Percentiles rank a stretch among this genome's conserved stretches.
These are phyloP conservation scores for Flaveria brownii DNA, from an alignment of 129 eudicot genomes.

Conservation along the genomic window DNA sequence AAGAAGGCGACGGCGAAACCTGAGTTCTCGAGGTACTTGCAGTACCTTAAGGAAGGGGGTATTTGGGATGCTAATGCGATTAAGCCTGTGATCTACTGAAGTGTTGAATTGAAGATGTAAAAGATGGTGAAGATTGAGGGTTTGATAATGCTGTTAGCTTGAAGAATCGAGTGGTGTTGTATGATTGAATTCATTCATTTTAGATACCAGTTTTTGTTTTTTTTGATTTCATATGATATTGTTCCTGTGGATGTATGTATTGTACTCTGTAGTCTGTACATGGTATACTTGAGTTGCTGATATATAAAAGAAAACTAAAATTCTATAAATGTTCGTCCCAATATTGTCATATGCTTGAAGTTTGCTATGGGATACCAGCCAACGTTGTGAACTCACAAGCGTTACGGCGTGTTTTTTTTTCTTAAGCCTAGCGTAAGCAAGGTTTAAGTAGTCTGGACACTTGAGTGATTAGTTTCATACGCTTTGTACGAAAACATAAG, in stretches of 20 bases:
- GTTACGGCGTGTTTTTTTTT: too few species aligned
- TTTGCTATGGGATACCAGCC: too few species aligned
- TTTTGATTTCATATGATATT: background rate
- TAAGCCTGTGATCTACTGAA: conserved; percentile 49
- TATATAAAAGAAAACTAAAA: too few species aligned
- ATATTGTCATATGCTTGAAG: too few species aligned
- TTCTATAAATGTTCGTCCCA: too few species aligned
- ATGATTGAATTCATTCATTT: background rate
- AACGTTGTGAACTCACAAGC: too few species aligned
- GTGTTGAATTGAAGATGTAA: background rate
- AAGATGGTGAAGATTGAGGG: too few species aligned
- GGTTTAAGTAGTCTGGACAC: too few species aligned
- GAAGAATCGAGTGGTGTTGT: background rate
- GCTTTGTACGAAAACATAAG: too few species aligned
- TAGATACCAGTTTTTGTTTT: background rate
- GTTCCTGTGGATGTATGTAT: background rate
- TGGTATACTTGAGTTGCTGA: background rate
- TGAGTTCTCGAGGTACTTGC: conserved; percentile 64
- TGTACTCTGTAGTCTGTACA: background rate
- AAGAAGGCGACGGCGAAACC: conserved; percentile 79
- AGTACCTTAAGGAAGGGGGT: conserved; percentile 76
- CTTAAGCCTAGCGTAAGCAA: too few species aligned
- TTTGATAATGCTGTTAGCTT: background rate
- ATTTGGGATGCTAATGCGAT: conserved; percentile 40
- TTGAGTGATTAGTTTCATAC: too few species aligned